Evolutionary conservation across 768 basidiomycete species (phyloP), one percentile per base, ranked within the genome.

Genomic region (Lanmaoa pseudosensibilis): DNA sequence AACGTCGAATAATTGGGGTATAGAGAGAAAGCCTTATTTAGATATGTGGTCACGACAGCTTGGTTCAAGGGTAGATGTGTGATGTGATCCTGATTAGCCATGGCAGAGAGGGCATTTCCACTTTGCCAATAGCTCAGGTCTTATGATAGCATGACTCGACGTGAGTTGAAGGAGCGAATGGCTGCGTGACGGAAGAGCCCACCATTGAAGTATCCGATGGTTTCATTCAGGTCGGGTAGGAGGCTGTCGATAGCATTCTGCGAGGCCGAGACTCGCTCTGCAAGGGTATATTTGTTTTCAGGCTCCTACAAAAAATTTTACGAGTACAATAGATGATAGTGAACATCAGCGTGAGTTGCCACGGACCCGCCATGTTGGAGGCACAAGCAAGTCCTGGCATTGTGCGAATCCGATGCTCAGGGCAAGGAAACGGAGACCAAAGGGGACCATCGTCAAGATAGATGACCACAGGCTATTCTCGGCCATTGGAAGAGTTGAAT

Each of bases 121-220:
- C 78, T 71, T 60, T 82, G 80, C 82, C 82, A 83, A 55, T 74
- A 82, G 38, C 79, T 75, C 39, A 83, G 76, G 7, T 77, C 81
- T 80, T 46, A 8, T 39, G 44, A 33, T 41, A 32, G 45, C 19
- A 25, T 19, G 21, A 23, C 25, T 33, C 21, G 36, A 18, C 12
- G n/a, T 55, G 25, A 37, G 43, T 45, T 18, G 9, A 8, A 34
- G 18, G 48, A 6, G 7, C 27, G 15, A 57, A 12, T 27, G 10
- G 3, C 5, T 18, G 9, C 25, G 7, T 27, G 44, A 32, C 1
- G 12, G n/a, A 34, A 27, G 27, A 12, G 58, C 73, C 34, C 46
- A 74, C 79, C 78, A 54, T 76, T 75, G 69, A 81, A 81, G 58
- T 79, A 73, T 2, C 69, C 80, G 39, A 59, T 77, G 8, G 62